Evolutionary conservation across 441 rosid genomes (phyloP).

Genomic region (Gossypium schwendimanii): DNA sequence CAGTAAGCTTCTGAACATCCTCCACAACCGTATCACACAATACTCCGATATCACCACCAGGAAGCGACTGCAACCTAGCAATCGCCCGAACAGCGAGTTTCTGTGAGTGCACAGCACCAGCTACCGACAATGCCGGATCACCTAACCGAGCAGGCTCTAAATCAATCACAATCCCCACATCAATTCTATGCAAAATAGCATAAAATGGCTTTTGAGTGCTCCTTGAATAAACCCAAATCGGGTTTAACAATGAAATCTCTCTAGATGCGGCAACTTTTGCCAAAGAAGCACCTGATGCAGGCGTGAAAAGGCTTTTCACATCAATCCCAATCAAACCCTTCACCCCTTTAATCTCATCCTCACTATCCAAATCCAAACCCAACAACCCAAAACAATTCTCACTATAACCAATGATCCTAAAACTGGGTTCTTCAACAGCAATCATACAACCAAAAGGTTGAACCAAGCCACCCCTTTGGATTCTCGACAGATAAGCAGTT

Average conservation of each 20-base stretch:
- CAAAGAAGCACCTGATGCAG: slow-evolving; percentile 50
- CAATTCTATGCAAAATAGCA: slow-evolving; percentile 72
- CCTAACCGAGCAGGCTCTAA: slow-evolving; percentile 62
- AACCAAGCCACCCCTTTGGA: slow-evolving; percentile 70
- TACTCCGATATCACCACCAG: slow-evolving; percentile 65
- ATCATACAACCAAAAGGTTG: slow-evolving; percentile 76
- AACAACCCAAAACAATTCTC: slow-evolving; percentile 56
- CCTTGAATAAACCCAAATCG: slow-evolving; percentile 54
- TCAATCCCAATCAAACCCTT: slow-evolving; percentile 57
- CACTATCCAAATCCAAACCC: slow-evolving; percentile 27
- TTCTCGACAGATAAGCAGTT: slow-evolving; percentile 49
- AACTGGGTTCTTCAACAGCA: slow-evolving; percentile 53
- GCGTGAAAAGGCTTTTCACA: slow-evolving; percentile 53
- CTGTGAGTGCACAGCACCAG: slow-evolving; percentile 78
- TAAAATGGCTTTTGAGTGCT: slow-evolving; percentile 52
- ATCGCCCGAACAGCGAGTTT: slow-evolving; percentile 71
- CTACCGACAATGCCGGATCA: slow-evolving; percentile 55
- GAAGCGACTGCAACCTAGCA: slow-evolving; percentile 71
- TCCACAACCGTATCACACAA: slow-evolving; percentile 77
- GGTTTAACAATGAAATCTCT: slow-evolving; percentile 62
- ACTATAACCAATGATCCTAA: slow-evolving; percentile 50
- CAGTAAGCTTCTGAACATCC: slow-evolving; percentile 71
- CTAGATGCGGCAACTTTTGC: slow-evolving; percentile 51
- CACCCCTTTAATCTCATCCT: slow-evolving; percentile 14
- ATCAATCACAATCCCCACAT: slow-evolving; percentile 70